Percentiles rank a stretch among this genome's conserved stretches.
phyloP scores from a whole-genome alignment of 2,329 filamentous ascomycete genomes.

The Podosphaera xanthii region DNA sequence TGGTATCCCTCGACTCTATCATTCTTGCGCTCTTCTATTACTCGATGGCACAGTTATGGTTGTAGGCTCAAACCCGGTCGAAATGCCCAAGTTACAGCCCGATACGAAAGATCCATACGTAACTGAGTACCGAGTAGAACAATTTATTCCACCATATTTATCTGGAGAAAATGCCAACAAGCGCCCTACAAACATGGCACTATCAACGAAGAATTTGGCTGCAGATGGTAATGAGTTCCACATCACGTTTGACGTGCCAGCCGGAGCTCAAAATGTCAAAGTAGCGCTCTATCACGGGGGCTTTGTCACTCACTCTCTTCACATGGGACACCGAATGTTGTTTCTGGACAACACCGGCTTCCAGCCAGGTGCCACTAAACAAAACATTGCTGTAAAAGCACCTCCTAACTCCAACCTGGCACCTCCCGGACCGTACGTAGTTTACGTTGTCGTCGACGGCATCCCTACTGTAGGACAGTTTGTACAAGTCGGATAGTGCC shows the following conservation, averaged over 20 bases:
- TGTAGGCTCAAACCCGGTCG: slow-evolving; percentile 35
- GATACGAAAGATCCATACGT: slow-evolving; percentile 24
- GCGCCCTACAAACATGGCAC: slow-evolving; percentile 24
- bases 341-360: slow-evolving; percentile 28
- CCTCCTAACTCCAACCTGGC: slow-evolving; percentile 31
- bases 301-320: slow-evolving; percentile 35
- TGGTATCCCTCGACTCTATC: slow-evolving; percentile 29
- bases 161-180: slow-evolving; percentile 24
- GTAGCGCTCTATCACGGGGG: slow-evolving; percentile 33
- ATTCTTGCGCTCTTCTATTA: slow-evolving; percentile 34
- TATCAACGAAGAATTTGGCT: slow-evolving; percentile 22
- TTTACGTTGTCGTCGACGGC: slow-evolving; percentile 27
- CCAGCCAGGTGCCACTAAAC: slow-evolving; percentile 18
- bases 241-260: slow-evolving; percentile 23
- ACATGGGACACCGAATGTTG: slow-evolving; percentile 37
- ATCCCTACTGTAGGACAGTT: slow-evolving; percentile 15
- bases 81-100: slow-evolving; percentile 28
- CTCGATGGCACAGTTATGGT: slow-evolving; percentile 36
- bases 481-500: slow-evolving; percentile 8
- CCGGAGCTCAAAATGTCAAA: slow-evolving; percentile 22
- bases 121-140: slow-evolving; percentile 39
- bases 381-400: slow-evolving; percentile 27
- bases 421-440: slow-evolving; percentile 35
- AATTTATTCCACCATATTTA: slow-evolving; percentile 37
- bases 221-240: slow-evolving; percentile 22